Evolutionary conservation across 23 red algal genomes (phyloP), one percentile per base, ranked within the genome.

Genomic region (Chondrus crispus): DNA sequence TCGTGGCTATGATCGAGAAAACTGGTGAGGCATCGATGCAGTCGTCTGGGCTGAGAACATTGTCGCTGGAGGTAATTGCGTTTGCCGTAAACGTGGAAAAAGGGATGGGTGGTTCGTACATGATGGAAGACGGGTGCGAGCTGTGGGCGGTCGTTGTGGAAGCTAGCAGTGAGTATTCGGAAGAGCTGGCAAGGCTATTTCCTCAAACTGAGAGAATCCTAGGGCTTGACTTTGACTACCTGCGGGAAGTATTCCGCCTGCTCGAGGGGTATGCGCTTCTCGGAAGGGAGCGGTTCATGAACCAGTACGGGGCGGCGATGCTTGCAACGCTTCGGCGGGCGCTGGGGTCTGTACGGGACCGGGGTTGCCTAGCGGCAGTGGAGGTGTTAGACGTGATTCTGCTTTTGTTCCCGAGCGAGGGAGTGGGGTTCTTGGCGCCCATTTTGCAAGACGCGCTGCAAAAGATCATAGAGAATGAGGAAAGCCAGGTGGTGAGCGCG

Each of bases 111-210:
- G 89, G 89, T 52, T 63, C 60, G 38, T 82, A 94, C 62, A 45
- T 94, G 82, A 40, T 94, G n/a, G 92, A 94, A 36, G 92, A 94
- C 37, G 92, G 81, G 35, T 88, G 82, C 62, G 92, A 94, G 46
- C 73, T 94, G 35, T 94, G 92, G 92, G 14, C 40, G 16, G 83
- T 72, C 29, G 50, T 88, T n/a, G 26, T 87, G 30, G 69, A 35
- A 6, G 69, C 82, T 62, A 46, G 62, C 30, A 53, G 53, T 2
- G 83, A 79, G 62, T 94, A 94, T 40, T 78, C 69, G 37, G 54
- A 44, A 26, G 92, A 94, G 3, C 55, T 94, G 46, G 53, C 50
- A 5, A 7, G 18, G 18, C 71, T 94, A 41, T 87, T 88, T 52
- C 82, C 81, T 20, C 28, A 49, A 30, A 81, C 74, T 24, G 52